Evolutionary conservation across 2,329 filamentous ascomycete species (phyloP).

Genomic region (Penicillium italicum): DNA sequence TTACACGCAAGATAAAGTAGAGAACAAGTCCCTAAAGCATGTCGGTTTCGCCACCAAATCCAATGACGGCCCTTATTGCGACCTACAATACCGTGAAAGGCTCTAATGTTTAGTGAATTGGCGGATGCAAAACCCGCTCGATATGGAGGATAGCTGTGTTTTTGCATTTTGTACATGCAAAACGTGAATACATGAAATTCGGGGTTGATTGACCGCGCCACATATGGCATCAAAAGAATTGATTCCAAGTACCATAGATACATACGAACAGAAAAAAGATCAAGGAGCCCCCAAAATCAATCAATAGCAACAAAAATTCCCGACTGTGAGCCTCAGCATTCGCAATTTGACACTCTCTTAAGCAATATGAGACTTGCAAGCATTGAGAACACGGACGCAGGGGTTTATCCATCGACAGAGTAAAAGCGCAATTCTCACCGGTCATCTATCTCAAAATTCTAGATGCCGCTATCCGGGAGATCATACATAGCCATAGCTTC

Average conservation of each 20-base stretch:
- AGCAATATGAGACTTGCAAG: not conserved
- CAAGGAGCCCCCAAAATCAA: not conserved
- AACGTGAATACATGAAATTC: too few species aligned
- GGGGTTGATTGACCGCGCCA: too few species aligned
- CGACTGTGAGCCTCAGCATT: not conserved
- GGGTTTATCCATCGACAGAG: slow-evolving; percentile 1
- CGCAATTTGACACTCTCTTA: not conserved
- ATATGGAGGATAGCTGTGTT: too few species aligned
- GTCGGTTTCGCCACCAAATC: not conserved
- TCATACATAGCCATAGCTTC: not conserved
- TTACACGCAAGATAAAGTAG: not conserved
- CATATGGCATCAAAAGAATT: not conserved
- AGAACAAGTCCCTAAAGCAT: not conserved
- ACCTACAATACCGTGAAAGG: too few species aligned
- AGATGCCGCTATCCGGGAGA: not conserved
- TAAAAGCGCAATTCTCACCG: slow-evolving; percentile 4
- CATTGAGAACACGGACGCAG: not conserved
- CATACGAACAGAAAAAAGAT: not conserved
- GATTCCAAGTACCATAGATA: not conserved
- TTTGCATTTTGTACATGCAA: too few species aligned
- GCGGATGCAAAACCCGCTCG: too few species aligned
- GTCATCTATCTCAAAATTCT: not conserved
- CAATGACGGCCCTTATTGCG: not conserved
- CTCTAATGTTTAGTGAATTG: too few species aligned
- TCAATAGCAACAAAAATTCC: not conserved